Conservation (phyloP, 306 rosid genomes). For the Parietaria judaica region DNA sequence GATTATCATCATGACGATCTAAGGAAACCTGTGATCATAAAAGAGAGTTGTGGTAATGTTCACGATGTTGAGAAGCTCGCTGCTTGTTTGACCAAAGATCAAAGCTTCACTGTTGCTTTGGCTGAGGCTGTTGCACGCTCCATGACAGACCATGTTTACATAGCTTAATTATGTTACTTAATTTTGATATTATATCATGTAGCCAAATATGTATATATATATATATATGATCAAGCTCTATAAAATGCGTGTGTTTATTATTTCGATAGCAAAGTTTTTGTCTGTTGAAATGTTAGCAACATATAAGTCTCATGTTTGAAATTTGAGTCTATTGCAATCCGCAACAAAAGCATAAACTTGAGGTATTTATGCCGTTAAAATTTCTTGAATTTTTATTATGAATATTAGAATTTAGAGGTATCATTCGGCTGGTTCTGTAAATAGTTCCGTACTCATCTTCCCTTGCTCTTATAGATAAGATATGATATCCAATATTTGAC, state of each 20-base stretch:
- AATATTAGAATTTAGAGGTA: not conserved
- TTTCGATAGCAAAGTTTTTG: too few species aligned
- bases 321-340: too few species aligned
- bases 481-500: too few species aligned
- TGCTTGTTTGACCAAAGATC: conserved; percentile 42
- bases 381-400: too few species aligned
- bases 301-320: too few species aligned
- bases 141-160: conserved; percentile 19
- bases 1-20: not conserved
- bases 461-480: not conserved
- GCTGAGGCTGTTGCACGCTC: conserved; percentile 60
- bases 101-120: conserved; percentile 35
- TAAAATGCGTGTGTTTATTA: too few species aligned
- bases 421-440: not conserved
- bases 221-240: too few species aligned
- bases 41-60: not conserved
- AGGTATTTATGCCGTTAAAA: too few species aligned
- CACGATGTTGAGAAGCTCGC: conserved; percentile 33
- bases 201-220: too few species aligned
- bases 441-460: not conserved
- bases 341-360: too few species aligned
- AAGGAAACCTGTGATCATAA: not conserved
- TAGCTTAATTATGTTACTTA: not conserved
- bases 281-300: too few species aligned
- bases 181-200: not conserved